phyloP scores from a whole-genome alignment of 2,329 filamentous ascomycete genomes.

The Colletotrichum cereale region DNA sequence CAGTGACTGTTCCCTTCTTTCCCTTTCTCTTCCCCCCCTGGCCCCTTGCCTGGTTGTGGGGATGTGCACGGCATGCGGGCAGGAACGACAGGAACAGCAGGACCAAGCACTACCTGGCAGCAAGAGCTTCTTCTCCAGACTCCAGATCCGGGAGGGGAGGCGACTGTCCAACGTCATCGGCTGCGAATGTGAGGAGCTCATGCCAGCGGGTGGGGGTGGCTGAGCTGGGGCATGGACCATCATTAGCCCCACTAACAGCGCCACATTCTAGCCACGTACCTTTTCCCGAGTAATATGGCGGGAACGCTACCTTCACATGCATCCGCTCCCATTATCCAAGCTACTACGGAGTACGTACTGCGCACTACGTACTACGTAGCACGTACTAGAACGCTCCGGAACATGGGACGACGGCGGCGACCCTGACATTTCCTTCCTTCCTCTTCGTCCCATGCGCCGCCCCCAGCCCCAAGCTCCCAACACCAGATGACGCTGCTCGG shows the following conservation, averaged over 20 bases:
- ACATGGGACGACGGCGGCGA: slow-evolving; percentile 23
- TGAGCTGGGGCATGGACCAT: not conserved
- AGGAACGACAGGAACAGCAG: slow-evolving; percentile 7
- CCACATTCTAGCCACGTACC: slow-evolving; percentile 22
- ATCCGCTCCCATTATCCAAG: not conserved
- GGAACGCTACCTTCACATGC: slow-evolving; percentile 33
- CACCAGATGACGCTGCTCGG: slow-evolving; percentile 18
- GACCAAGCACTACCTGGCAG: not conserved
- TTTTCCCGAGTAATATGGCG: not conserved
- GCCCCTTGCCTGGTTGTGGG: too few relatives aligned
- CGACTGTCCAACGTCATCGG: slow-evolving; percentile 37
- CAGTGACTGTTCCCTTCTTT: not conserved
- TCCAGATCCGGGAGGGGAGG: slow-evolving; percentile 6
- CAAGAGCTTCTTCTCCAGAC: not conserved
- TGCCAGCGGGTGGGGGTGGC: slow-evolving; percentile 32
- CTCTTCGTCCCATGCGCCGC: not conserved
- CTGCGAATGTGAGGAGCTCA: slow-evolving; percentile 27
- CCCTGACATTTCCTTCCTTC: slow-evolving; percentile 1
- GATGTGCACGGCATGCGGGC: not conserved
- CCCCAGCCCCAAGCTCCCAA: not conserved
- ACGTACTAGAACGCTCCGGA: slow-evolving; percentile 29
- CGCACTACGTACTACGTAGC: too few relatives aligned
- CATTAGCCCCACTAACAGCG: slow-evolving; percentile 1
- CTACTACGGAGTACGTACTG: not conserved
- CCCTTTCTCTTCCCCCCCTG: not conserved